A percentile compares a stretch with the other conserved stretches of the same genome.
Conservation (phyloP, 1,284 basidiomycete species). For the Leccinum pachyderme region DNA sequence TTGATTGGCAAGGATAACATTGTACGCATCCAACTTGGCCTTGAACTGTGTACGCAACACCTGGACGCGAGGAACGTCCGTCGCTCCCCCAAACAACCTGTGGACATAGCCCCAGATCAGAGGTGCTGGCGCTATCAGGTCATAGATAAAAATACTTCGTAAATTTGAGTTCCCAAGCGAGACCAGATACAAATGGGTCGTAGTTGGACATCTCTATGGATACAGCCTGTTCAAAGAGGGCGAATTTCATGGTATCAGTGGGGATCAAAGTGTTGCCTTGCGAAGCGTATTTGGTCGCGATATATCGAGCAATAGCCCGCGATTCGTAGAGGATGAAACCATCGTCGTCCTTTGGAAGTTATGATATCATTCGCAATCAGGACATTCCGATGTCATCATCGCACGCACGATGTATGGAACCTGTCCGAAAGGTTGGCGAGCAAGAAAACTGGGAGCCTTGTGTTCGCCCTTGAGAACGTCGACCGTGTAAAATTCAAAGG, state of each 20-base stretch:
- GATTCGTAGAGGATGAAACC: slow-evolving; percentile 39
- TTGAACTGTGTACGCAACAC: slow-evolving; percentile 28
- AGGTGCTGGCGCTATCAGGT: too few species aligned
- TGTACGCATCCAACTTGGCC: slow-evolving; percentile 41
- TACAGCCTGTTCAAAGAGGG: slow-evolving; percentile 45
- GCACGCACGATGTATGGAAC: slow-evolving; percentile 49
- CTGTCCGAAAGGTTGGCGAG: slow-evolving; percentile 61
- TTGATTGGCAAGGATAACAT: slow-evolving; percentile 42
- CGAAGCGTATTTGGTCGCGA: slow-evolving; percentile 37
- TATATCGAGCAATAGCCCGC: slow-evolving; percentile 44
- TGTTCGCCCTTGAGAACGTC: slow-evolving; percentile 45
- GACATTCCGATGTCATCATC: not conserved
- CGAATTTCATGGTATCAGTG: slow-evolving; percentile 33
- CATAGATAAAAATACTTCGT: not conserved
- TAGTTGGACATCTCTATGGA: slow-evolving; percentile 43
- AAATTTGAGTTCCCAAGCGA: slow-evolving; percentile 34
- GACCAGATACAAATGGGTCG: slow-evolving; percentile 31
- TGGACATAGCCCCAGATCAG: not conserved
- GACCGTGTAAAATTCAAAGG: slow-evolving; percentile 45
- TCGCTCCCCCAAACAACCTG: slow-evolving; percentile 16
- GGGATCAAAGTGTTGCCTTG: slow-evolving; percentile 30
- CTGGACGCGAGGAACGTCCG: slow-evolving; percentile 30
- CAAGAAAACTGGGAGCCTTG: slow-evolving; percentile 44
- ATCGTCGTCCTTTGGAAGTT: slow-evolving; percentile 30
- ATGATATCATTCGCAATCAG: not conserved